phyloP scores from a whole-genome alignment of 129 eudicot genomes.

The Lactuca sativa region DNA sequence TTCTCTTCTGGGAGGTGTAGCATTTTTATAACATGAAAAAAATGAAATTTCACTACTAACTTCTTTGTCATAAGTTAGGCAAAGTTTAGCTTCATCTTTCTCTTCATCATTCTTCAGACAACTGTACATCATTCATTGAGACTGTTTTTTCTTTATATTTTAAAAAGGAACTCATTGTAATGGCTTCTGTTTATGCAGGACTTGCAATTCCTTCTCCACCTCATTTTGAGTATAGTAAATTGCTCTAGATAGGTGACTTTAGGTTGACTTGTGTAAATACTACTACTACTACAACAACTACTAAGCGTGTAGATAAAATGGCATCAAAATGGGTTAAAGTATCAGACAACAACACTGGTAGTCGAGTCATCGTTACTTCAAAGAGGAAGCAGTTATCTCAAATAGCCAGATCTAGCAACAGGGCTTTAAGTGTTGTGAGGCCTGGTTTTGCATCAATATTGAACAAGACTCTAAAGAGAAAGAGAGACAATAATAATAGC shows the following conservation, averaged over 20 bases:
- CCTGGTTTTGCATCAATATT: slow-evolving; percentile 21
- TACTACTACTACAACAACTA: neutral
- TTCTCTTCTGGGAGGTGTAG: neutral
- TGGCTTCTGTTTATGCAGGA: slow-evolving; percentile 28
- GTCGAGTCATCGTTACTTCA: slow-evolving; percentile 35
- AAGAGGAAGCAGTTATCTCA: slow-evolving; percentile 38
- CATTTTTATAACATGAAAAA: slow-evolving; percentile 1
- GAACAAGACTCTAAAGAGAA: slow-evolving; percentile 50
- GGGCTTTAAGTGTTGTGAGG: slow-evolving; percentile 18
- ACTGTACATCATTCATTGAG: neutral
- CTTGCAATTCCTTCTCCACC: slow-evolving; percentile 22
- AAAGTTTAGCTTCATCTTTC: neutral
- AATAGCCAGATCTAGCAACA: slow-evolving; percentile 26
- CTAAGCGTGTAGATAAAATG: slow-evolving; percentile 44
- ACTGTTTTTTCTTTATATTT: too few relatives aligned
- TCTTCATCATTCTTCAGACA: neutral
- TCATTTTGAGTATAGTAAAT: slow-evolving; percentile 21
- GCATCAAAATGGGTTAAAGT: slow-evolving; percentile 45
- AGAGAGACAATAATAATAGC: slow-evolving; percentile 36
- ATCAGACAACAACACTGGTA: slow-evolving; percentile 25
- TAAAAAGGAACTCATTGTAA: slow-evolving; percentile 2
- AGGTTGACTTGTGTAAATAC: slow-evolving; percentile 36
- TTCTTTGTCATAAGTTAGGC: slow-evolving; percentile 3
- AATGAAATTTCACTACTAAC: slow-evolving; percentile 2
- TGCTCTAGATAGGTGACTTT: slow-evolving; percentile 27